Percentiles rank a stretch among this genome's conserved stretches.
These are phyloP conservation scores for Colletotrichum sp. DNA, from an alignment of 2,329 filamentous ascomycete genomes.

Conservation along the genomic window DNA sequence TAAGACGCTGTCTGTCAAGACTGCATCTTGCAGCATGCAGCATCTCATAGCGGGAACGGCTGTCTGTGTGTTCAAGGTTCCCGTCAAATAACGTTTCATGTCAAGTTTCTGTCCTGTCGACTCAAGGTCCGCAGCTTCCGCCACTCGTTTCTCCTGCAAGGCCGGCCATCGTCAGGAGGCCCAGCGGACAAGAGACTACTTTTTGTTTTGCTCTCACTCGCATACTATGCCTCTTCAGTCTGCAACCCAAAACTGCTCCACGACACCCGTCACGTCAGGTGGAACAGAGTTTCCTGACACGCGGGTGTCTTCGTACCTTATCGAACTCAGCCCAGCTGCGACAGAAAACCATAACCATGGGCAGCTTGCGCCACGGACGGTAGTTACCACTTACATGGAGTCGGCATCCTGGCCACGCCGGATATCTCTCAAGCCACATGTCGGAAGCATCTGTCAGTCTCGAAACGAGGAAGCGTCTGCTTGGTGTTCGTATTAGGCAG, in stretches of 20 bases:
- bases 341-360: neutral
- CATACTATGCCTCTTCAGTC: neutral
- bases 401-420: neutral
- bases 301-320: neutral
- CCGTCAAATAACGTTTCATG: constrained; percentile 10
- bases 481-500: neutral
- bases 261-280: neutral
- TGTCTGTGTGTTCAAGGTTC: constrained; percentile 3
- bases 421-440: neutral
- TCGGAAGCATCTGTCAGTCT: neutral
- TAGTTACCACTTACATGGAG: neutral
- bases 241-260: neutral
- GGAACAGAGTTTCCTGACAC: neutral
- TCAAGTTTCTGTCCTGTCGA: neutral
- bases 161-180: neutral
- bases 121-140: neutral
- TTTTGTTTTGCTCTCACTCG: neutral
- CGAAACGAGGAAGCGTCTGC: neutral
- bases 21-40: neutral
- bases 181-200: neutral
- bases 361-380: neutral
- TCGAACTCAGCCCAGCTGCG: neutral
- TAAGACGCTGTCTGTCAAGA: constrained; percentile 6
- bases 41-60: constrained; percentile 4
- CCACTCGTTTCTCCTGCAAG: neutral